phyloP scores from a whole-genome alignment of 257 asterid species.

The Lycium ferocissimum region DNA sequence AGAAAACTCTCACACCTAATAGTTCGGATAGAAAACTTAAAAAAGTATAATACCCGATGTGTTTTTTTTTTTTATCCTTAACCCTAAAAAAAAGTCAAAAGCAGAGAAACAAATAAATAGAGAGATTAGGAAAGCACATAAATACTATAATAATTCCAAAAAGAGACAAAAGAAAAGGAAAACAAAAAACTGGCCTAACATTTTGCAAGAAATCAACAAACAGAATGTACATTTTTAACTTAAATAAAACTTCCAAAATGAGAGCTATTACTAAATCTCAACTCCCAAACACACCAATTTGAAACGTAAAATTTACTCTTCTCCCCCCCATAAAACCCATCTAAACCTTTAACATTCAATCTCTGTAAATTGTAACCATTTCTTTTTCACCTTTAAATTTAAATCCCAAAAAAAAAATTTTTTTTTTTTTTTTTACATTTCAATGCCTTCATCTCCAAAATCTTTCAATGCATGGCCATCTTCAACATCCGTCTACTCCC shows the following conservation, averaged over 20 bases:
- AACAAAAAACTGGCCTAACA: neutral
- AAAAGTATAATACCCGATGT: no score
- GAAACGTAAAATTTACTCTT: neutral
- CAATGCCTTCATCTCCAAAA: slow-evolving; percentile 90
- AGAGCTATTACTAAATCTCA: neutral
- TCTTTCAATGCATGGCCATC: slow-evolving; percentile 70
- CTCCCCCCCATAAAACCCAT: neutral
- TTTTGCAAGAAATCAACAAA: neutral
- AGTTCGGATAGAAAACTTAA: no score
- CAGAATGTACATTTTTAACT: neutral
- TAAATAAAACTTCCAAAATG: neutral
- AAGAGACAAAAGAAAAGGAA: neutral
- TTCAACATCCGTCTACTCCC: slow-evolving; percentile 39
- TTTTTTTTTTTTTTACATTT: neutral
- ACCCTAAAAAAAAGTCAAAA: no score
- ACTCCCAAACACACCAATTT: neutral
- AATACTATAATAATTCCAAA: neutral
- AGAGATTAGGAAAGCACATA: no score
- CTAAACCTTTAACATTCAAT: neutral
- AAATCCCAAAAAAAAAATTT: neutral
- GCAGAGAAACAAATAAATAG: no score
- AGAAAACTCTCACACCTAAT: no score
- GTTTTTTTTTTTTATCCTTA: no score
- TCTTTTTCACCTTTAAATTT: neutral
- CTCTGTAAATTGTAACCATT: neutral